A percentile compares a stretch with the other conserved stretches of the same genome.
phyloP scores from a whole-genome alignment of 2,329 filamentous ascomycete genomes.

The Fusarium sp. region DNA sequence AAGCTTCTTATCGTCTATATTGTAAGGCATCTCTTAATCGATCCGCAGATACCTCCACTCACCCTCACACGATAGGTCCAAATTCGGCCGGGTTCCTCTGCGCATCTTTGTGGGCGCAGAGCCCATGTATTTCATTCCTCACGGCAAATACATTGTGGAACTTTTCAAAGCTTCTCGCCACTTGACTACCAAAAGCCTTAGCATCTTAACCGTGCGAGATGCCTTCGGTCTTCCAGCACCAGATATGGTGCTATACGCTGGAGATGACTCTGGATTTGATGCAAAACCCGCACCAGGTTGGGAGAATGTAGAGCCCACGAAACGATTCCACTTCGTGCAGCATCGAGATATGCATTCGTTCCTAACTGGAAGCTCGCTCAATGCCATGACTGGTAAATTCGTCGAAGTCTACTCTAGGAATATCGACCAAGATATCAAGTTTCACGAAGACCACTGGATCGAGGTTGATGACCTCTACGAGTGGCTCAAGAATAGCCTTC shows the following conservation, averaged over 20 bases:
- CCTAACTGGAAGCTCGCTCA: conserved; percentile 17
- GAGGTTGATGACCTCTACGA: conserved; percentile 36
- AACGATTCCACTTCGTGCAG: conserved; percentile 29
- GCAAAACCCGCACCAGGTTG: conserved; percentile 28
- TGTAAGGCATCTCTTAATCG: background rate
- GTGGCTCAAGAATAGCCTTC: conserved; percentile 23
- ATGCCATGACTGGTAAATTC: conserved; percentile 22
- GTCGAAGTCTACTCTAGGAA: conserved; percentile 15
- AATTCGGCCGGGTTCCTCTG: conserved; percentile 34
- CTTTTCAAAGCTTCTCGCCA: conserved; percentile 35
- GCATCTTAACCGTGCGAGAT: conserved; percentile 34
- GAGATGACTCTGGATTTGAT: conserved; percentile 25
- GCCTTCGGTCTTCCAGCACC: conserved; percentile 30
- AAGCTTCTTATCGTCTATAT: conserved; percentile 22
- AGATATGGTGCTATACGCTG: conserved; percentile 21
- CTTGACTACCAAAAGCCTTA: conserved; percentile 30
- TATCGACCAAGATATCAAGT: conserved; percentile 15
- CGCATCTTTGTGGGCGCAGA: conserved; percentile 35
- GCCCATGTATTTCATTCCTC: conserved; percentile 39
- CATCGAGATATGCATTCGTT: conserved; percentile 29
- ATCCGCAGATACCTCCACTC: background rate
- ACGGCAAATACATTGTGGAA: conserved; percentile 27
- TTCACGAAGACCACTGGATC: conserved; percentile 13
- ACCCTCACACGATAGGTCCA: conserved; percentile 21
- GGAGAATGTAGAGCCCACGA: conserved; percentile 22